Base-by-base conservation (phyloP, 2,329 filamentous ascomycete species). In the Neofusicoccum umdonicola region DNA sequence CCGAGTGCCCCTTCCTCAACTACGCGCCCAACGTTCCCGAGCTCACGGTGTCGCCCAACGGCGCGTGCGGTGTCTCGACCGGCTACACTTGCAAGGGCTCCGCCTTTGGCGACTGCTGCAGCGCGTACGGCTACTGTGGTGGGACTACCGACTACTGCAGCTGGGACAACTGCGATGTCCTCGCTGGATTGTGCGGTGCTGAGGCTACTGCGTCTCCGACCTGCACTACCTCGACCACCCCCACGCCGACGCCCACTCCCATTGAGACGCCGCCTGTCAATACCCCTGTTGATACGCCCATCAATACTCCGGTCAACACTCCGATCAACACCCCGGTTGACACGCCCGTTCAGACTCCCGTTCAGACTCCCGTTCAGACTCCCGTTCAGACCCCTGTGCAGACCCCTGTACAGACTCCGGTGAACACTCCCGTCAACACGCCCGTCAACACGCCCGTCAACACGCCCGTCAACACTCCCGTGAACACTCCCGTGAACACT, bases 1-100 rank as follows among this genome's bases (percentile, higher is more conserved):
- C 42, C 17, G 22, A 57, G 37, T 57, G 61, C 54, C 13, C 34
- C 45, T 47, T 50, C 47, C 45, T 51, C 12, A 31, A 58, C 17
- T 54, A 63, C 39, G 19, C 48, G n/a, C 60, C 60, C 17, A 51
- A 44, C 22, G 22, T 52, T 5, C 39, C 39, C 37, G 44, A 62
- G 39, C 45, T 63, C 17, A 66, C 67, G 27, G 70, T 78, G 15
- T 65, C 63, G n/a, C 39, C 56, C 1, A 48, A 65, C 44, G 63
- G 41, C 31, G 47, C 35, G 19, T 66, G 65, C 39, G 65, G 65
- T 41, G 65, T 47, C 3, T 50, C 39, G 9, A 51, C 37, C 19
- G 65, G 65, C 48, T 62, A 65, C 27, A 66, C 65, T 8, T 71
- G 69, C 63, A 50, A 64, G 13, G 69, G 68, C 3, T 70, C 65